Conservation (phyloP, 768 basidiomycete genomes). For the Cystofilobasidium ferigula region DNA sequence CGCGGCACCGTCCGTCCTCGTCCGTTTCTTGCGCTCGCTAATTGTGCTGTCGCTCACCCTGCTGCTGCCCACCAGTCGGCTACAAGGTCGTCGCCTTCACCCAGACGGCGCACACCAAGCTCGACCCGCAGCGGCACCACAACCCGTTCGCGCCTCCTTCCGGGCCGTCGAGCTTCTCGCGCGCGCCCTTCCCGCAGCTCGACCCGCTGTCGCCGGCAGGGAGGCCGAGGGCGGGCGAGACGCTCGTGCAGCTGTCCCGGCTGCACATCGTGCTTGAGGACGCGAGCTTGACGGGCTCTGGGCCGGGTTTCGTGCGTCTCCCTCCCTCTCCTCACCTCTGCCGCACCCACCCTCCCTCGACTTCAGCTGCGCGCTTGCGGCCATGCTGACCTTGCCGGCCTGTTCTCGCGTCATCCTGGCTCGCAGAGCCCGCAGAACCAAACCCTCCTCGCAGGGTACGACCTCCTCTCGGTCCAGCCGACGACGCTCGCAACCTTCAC, state of each 20-base stretch:
- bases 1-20: constrained; percentile 25
- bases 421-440: constrained; percentile 64
- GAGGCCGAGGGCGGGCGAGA: constrained; percentile 34
- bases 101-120: constrained; percentile 57
- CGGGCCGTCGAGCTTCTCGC: neutral
- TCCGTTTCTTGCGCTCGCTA: neutral
- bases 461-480: constrained; percentile 64
- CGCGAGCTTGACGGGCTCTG: constrained; percentile 60
- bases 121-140: constrained; percentile 59
- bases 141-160: constrained; percentile 48
- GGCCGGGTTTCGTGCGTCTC: constrained; percentile 59
- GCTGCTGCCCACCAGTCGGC: too few relatives aligned
- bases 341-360: neutral
- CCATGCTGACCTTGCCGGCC: neutral
- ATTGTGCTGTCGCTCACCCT: too few relatives aligned
- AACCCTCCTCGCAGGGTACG: constrained; percentile 54
- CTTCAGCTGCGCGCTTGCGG: neutral
- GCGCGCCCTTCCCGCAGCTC: neutral
- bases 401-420: too few relatives aligned
- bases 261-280: constrained; percentile 70
- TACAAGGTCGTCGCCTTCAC: constrained; percentile 70
- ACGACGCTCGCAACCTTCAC: constrained; percentile 63
- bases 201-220: constrained; percentile 29
- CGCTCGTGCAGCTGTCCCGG: constrained; percentile 53
- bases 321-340: too few relatives aligned